Conservation (phyloP, 2,329 filamentous ascomycete genomes). For the Trichophyton benhamiae region DNA sequence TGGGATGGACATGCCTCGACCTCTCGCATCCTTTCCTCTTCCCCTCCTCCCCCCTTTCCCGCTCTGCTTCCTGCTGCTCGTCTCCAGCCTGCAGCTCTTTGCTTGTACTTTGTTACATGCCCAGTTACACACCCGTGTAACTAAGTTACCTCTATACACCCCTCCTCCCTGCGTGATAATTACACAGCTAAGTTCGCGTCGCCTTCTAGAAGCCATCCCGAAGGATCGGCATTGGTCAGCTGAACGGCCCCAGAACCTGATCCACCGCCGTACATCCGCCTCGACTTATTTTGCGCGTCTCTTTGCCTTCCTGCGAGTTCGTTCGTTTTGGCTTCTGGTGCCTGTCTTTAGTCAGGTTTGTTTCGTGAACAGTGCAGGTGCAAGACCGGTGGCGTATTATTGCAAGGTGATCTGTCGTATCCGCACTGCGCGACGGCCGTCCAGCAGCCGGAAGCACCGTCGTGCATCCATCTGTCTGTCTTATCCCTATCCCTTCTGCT, state of each 20-base stretch:
- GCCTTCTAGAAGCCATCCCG: slow-evolving; percentile 4
- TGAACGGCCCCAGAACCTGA: slow-evolving; percentile 1
- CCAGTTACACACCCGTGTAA: neutral
- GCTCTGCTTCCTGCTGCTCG: no score
- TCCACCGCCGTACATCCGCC: neutral
- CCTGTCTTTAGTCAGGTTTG: neutral
- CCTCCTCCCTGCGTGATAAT: neutral
- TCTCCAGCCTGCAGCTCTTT: neutral
- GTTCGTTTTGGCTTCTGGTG: neutral
- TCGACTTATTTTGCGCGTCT: neutral
- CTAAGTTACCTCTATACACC: neutral
- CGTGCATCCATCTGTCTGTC: neutral
- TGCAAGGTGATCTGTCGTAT: neutral
- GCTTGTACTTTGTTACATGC: neutral
- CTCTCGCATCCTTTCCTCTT: neutral
- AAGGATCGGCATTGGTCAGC: slow-evolving; percentile 3
- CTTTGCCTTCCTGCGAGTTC: neutral
- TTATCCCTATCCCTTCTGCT: neutral
- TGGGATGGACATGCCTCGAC: neutral
- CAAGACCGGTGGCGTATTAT: neutral
- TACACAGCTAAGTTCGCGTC: neutral
- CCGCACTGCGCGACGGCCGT: neutral
- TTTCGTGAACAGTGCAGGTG: neutral
- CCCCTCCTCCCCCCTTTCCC: neutral
- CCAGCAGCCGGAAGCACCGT: neutral